A percentile compares a stretch with the other conserved stretches of the same genome.
These are phyloP conservation scores for Zopfia rhizophila DNA, from an alignment of 2,329 filamentous ascomycete genomes.

Conservation along the genomic window DNA sequence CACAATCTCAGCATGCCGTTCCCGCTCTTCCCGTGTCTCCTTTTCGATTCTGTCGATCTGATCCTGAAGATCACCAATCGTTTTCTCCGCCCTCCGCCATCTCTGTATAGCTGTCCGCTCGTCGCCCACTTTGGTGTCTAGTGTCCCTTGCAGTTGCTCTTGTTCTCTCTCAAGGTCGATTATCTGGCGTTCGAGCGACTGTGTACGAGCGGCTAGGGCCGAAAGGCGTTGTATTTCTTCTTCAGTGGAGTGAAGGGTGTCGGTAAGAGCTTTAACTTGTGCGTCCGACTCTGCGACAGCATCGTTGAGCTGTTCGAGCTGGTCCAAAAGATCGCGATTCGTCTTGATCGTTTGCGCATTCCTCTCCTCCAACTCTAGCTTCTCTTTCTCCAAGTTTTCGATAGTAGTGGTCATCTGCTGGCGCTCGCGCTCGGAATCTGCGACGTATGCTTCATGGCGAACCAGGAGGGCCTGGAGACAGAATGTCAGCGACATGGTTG, in stretches of 20 bases:
- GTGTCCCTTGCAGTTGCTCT: conserved; percentile 72
- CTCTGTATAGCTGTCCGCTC: conserved; percentile 81
- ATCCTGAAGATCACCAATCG: conserved; percentile 80
- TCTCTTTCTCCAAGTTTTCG: conserved; percentile 77
- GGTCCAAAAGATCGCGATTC: conserved; percentile 81
- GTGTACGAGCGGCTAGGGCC: conserved; percentile 76
- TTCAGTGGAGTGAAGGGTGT: conserved; percentile 80
- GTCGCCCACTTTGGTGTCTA: conserved; percentile 76
- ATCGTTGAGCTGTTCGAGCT: conserved; percentile 85
- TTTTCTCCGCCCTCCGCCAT: conserved; percentile 86
- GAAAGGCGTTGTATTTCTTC: conserved; percentile 80
- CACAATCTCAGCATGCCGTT: conserved; percentile 83
- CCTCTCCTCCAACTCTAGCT: conserved; percentile 73
- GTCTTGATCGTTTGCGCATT: conserved; percentile 85
- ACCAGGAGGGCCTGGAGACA: conserved; percentile 84
- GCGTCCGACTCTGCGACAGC: conserved; percentile 82
- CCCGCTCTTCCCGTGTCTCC: conserved; percentile 81
- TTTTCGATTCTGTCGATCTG: conserved; percentile 90
- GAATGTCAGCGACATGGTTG: conserved; percentile 71
- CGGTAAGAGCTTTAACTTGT: conserved; percentile 79
- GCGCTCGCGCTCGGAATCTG: conserved; percentile 88
- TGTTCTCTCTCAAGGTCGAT: conserved; percentile 84
- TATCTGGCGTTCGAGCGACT: conserved; percentile 83
- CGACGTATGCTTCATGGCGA: conserved; percentile 94
- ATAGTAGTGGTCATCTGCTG: conserved; percentile 77